A percentile compares a stretch with the other conserved stretches of the same genome.
Evolutionary conservation across 441 rosid genomes (phyloP).

Genomic region (Erysimum cheiri): DNA sequence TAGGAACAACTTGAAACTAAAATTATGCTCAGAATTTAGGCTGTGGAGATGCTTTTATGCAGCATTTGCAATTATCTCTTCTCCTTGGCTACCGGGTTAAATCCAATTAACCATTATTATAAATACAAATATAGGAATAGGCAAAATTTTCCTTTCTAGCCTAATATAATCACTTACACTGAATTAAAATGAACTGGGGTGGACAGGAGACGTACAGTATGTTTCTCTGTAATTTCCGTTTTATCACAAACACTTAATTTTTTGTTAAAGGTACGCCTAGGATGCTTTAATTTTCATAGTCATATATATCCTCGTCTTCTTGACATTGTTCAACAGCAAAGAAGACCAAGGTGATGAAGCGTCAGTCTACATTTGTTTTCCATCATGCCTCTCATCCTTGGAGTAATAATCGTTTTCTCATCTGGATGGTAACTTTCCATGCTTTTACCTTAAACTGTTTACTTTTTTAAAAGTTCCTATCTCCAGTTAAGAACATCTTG

Average conservation of each 20-base stretch:
- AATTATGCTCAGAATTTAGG: background rate
- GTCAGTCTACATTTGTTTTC: constrained; percentile 87
- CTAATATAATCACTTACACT: background rate
- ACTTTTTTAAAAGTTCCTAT: background rate
- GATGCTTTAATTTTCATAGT: constrained; percentile 3
- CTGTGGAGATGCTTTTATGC: constrained; percentile 23
- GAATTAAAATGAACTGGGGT: background rate
- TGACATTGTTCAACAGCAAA: constrained; percentile 53
- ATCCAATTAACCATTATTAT: background rate
- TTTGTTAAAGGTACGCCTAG: background rate
- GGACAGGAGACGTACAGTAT: background rate
- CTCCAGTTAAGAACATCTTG: constrained; percentile 19
- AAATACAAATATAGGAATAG: background rate
- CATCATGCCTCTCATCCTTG: constrained; percentile 98
- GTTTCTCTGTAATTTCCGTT: background rate
- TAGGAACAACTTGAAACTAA: constrained; percentile 4
- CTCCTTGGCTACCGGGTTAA: background rate
- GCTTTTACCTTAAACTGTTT: constrained; percentile 12
- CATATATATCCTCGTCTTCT: constrained; percentile 23
- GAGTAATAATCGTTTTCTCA: constrained; percentile 86
- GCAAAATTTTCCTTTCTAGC: background rate
- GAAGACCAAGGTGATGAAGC: constrained; percentile 70
- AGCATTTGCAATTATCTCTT: constrained; percentile 12
- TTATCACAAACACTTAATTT: background rate
- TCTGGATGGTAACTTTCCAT: constrained; percentile 82